Conservation (phyloP, 805 yeast genomes). For the Kuraishia borneana region DNA sequence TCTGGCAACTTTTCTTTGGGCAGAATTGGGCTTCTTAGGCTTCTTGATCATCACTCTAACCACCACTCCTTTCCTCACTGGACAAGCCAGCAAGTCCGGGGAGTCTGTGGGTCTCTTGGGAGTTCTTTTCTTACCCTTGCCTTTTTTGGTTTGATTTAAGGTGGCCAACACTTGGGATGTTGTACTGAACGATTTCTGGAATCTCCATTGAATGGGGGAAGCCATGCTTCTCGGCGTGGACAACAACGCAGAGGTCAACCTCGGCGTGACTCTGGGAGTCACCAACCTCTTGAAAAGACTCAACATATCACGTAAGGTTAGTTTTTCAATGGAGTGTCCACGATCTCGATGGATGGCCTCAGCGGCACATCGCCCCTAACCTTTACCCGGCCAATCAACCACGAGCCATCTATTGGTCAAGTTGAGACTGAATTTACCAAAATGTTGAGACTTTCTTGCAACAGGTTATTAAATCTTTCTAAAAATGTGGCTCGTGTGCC, state of each 20-base stretch:
- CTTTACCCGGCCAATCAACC: neutral
- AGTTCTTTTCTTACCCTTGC: constrained; percentile 32
- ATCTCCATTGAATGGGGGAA: neutral
- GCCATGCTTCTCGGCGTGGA: neutral
- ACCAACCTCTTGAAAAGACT: neutral
- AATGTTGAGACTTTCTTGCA: neutral
- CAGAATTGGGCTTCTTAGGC: constrained; percentile 98
- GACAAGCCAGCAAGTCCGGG: constrained; percentile 76
- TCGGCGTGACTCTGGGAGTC: neutral
- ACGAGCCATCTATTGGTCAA: neutral
- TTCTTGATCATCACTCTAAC: constrained; percentile 87
- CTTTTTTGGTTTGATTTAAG: constrained; percentile 65
- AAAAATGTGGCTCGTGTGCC: neutral
- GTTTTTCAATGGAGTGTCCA: neutral
- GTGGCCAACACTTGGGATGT: constrained; percentile 50
- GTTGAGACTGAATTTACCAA: neutral
- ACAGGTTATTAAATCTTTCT: neutral
- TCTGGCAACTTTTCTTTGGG: constrained; percentile 94
- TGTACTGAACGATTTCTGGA: neutral
- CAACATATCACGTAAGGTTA: neutral
- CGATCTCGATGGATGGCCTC: neutral
- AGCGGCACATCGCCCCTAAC: neutral
- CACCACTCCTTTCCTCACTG: constrained; percentile 89
- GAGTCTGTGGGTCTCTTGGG: constrained; percentile 40
- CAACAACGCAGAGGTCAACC: neutral